These are phyloP conservation scores for Trichoderma harzianum DNA, from an alignment of 2,329 filamentous ascomycete species.

Conservation along the genomic window DNA sequence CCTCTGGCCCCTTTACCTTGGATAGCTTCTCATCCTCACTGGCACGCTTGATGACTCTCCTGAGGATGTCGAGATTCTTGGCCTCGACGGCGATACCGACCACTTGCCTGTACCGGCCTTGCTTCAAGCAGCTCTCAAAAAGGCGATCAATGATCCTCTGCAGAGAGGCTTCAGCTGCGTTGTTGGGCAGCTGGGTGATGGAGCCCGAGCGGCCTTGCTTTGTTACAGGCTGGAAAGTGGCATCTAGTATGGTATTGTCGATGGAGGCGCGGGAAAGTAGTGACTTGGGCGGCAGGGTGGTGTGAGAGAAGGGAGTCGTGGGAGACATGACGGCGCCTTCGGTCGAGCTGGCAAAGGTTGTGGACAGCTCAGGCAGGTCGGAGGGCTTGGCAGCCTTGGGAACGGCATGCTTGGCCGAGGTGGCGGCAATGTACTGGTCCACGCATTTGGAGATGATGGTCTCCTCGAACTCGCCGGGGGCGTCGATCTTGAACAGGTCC, in stretches of 20 bases:
- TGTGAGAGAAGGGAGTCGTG: conserved; percentile 93
- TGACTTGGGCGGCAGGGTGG: conserved; percentile 87
- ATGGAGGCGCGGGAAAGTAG: conserved; percentile 79
- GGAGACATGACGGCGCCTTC: conserved; percentile 78
- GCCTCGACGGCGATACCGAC: conserved; percentile 96
- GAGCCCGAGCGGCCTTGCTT: conserved; percentile 55
- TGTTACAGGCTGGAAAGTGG: conserved; percentile 50
- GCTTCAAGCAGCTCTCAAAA: conserved; percentile 83
- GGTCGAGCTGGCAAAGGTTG: conserved; percentile 67
- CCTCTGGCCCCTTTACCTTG: conserved; percentile 52
- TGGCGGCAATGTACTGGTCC: conserved; percentile 90
- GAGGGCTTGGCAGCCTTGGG: conserved; percentile 42
- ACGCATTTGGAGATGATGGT: conserved; percentile 98
- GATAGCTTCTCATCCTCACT: conserved; percentile 76
- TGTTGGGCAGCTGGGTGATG: conserved; percentile 64
- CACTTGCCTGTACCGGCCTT: conserved; percentile 89
- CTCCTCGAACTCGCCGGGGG: conserved; percentile 93
- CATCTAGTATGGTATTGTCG: conserved; percentile 60
- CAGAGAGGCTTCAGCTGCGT: conserved; percentile 73
- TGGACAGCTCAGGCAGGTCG: conserved; percentile 68
- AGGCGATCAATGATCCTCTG: conserved; percentile 82
- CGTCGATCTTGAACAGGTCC: conserved; percentile 89
- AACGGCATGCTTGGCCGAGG: conserved; percentile 48
- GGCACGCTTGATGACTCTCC: conserved; percentile 82
- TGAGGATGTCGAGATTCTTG: conserved; percentile 83